Conservation (phyloP, 371 early-diverging fungal species). For the Choanephora cucurbitarum region DNA sequence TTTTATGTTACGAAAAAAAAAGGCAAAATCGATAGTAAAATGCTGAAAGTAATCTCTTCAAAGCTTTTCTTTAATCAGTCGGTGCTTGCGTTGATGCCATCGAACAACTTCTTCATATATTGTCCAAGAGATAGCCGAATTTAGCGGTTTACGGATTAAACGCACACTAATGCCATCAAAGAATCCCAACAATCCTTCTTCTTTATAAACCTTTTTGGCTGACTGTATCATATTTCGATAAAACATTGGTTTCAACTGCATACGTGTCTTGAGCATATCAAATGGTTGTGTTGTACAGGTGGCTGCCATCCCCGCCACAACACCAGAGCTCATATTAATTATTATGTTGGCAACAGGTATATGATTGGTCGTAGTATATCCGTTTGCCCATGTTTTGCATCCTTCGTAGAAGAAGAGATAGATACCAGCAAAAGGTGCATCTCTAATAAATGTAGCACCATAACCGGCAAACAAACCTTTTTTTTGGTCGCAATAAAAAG, state of each 20-base stretch:
- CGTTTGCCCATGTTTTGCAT: slow-evolving; percentile 53
- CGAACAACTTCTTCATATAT: slow-evolving; percentile 85
- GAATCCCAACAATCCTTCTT: slow-evolving; percentile 74
- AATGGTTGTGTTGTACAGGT: slow-evolving; percentile 92
- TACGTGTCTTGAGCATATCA: slow-evolving; percentile 90
- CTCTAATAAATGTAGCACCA: slow-evolving; percentile 89
- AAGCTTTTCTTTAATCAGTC: slow-evolving; percentile 23
- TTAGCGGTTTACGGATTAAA: slow-evolving; percentile 82
- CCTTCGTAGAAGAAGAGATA: slow-evolving; percentile 92
- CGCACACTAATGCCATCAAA: slow-evolving; percentile 88
- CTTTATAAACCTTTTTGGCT: slow-evolving; percentile 61
- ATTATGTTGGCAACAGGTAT: slow-evolving; percentile 39
- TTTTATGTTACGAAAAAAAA: too few species aligned
- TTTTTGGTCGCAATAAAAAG: slow-evolving; percentile 1
- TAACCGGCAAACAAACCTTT: slow-evolving; percentile 90
- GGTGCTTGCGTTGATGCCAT: slow-evolving; percentile 31
- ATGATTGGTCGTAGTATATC: slow-evolving; percentile 23
- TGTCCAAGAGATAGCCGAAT: slow-evolving; percentile 93
- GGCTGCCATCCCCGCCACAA: slow-evolving; percentile 74
- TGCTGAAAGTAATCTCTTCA: too few species aligned
- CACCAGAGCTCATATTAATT: slow-evolving; percentile 53
- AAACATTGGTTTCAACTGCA: slow-evolving; percentile 82
- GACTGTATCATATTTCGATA: slow-evolving; percentile 69
- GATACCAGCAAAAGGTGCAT: slow-evolving; percentile 96
- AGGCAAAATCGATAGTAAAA: too few species aligned